Evolutionary conservation across 2,329 filamentous ascomycete species (phyloP).

Genomic region (Fusarium agapanthi): DNA sequence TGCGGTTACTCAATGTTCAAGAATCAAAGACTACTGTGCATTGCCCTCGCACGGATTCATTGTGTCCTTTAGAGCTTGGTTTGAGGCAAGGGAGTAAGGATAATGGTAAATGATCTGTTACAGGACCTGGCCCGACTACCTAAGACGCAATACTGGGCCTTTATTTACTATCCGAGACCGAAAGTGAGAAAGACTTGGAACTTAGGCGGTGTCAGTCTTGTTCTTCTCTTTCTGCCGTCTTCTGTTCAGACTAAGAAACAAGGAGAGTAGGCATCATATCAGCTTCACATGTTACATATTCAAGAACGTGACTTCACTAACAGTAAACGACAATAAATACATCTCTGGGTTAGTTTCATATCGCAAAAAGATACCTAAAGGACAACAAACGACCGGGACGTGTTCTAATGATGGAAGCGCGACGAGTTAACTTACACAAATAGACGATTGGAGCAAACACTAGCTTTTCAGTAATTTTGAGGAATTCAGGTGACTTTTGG

Average conservation of each 20-base stretch:
- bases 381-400: fast-evolving
- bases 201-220: fast-evolving
- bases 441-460: not conserved
- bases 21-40: fast-evolving
- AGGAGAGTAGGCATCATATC: not conserved
- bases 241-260: not conserved
- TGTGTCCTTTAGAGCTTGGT: not conserved
- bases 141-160: not conserved
- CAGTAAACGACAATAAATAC: not conserved
- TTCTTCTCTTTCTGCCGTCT: not conserved
- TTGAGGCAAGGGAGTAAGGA: not conserved
- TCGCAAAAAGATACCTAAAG: not conserved
- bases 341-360: fast-evolving
- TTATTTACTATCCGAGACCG: fast-evolving
- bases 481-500: not conserved
- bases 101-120: not conserved
- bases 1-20: not conserved
- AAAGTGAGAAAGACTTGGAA: not conserved
- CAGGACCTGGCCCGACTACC: fast-evolving
- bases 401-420: not conserved
- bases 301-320: not conserved
- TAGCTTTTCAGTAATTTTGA: not conserved
- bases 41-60: not conserved
- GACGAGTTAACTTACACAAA: not conserved
- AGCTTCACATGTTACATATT: too few species aligned